Evolutionary conservation across 495 filamentous ascomycete genomes (phyloP), one percentile per base, ranked within the genome.

Genomic region (Saxophila tyrrhenica): DNA sequence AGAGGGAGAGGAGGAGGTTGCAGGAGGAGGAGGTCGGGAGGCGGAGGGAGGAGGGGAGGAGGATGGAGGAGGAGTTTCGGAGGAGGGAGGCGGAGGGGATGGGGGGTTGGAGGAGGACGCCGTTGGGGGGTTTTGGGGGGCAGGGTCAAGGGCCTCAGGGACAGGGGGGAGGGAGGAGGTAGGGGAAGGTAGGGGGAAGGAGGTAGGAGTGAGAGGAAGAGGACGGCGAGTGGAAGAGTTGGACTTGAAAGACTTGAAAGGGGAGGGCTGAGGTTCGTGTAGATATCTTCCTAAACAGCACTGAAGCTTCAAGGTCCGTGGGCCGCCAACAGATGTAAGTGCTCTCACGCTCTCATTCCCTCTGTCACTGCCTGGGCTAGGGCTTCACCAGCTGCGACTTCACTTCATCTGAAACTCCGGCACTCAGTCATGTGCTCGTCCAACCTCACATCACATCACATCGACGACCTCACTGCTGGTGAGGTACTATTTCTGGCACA

Each of bases 51-150:
- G 2, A 7, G 39, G 50, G 25, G 32, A 5, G 48, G 23, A 17
- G 22, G 32, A 2, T 2, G 39, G 50, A 21, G 35, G 35, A 43
- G 39, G 50, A 43, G 3, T 13, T 3, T 43, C 5, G 45, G 39
- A 52, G 50, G 21, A 20, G 39, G 39, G 5, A 24, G 24, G 48
- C 53, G 11, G 42, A 52, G 2, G 15, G 10, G 20, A 15, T 46
- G 21, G n/a, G n/a, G n/a, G n/a, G n/a, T n/a, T 32, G 21, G 35
- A 13, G 53, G 23, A 39, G 24, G 11, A 57, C 43, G 49, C 48
- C 48, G 32, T 19, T 43, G 38, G 52, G 56, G 19, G 45, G 56
- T 20, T 61, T 52, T 57, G 48, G 48, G 13, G 38, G n/a, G 38
- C 58, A 53, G 29, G 46, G 46, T 32, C 48, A 52, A 22, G n/a